Evolutionary conservation across 2,329 filamentous ascomycete genomes (phyloP).

Genomic region (Penicillium sumatraense): DNA sequence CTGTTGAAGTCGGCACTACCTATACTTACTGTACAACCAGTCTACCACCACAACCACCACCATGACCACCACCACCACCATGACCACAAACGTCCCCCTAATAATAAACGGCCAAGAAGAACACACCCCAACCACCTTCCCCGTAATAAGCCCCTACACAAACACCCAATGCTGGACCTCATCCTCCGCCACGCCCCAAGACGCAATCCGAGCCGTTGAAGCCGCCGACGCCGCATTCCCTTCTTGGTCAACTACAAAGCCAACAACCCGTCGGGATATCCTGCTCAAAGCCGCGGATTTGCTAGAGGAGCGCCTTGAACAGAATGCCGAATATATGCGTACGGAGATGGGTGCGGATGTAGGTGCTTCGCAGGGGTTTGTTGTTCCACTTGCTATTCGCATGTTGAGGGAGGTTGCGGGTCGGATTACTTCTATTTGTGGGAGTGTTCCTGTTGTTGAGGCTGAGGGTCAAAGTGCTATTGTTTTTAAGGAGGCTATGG

Average conservation of each 20-base stretch:
- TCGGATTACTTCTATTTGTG: constrained; percentile 51
- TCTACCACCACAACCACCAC: neutral
- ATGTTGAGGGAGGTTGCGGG: constrained; percentile 57
- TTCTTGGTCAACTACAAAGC: constrained; percentile 67
- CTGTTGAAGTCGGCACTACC: too few species aligned
- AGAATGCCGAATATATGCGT: constrained; percentile 63
- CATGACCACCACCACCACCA: neutral
- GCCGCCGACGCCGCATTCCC: constrained; percentile 69
- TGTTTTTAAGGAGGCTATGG: constrained; percentile 73
- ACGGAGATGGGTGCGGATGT: constrained; percentile 58
- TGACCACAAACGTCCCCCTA: constrained; percentile 33
- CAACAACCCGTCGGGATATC: constrained; percentile 67
- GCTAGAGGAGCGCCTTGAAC: constrained; percentile 46
- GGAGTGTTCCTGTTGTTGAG: constrained; percentile 53
- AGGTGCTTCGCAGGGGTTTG: constrained; percentile 34
- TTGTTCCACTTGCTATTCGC: constrained; percentile 35
- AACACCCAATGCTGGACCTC: constrained; percentile 58
- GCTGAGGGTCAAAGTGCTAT: constrained; percentile 63
- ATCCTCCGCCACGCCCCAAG: constrained; percentile 55
- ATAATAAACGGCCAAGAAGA: constrained; percentile 46
- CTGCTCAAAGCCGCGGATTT: constrained; percentile 72
- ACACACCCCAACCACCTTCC: constrained; percentile 34
- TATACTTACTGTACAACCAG: neutral
- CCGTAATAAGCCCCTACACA: constrained; percentile 59
- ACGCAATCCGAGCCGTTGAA: constrained; percentile 51